Percentiles rank a stretch among this genome's conserved stretches.
These are phyloP conservation scores for Arthrocladium fulminans DNA, from an alignment of 2,329 filamentous ascomycete species.

Conservation along the genomic window DNA sequence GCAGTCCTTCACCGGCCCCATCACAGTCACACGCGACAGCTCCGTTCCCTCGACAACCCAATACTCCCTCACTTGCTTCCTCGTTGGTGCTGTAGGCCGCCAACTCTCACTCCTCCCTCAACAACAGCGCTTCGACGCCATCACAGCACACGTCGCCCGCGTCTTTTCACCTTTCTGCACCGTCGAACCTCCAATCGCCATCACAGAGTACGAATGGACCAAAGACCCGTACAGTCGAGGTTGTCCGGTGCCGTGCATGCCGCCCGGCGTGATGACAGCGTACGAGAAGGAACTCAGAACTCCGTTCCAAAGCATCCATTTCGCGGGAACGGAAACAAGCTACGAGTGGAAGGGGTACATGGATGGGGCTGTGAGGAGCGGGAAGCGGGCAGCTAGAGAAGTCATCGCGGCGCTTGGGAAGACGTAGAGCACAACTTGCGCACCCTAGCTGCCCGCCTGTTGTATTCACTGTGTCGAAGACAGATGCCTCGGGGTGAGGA, in stretches of 20 bases:
- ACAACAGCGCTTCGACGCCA: slow-evolving; percentile 24
- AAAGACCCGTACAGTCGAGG: slow-evolving; percentile 33
- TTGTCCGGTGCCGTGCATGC: slow-evolving; percentile 32
- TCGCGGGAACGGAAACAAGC: slow-evolving; percentile 47
- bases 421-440: too few species aligned
- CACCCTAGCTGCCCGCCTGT: too few species aligned
- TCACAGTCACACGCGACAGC: slow-evolving; percentile 33
- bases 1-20: slow-evolving; percentile 32
- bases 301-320: slow-evolving; percentile 38
- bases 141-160: slow-evolving; percentile 11
- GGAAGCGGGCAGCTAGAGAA: slow-evolving; percentile 37
- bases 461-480: too few species aligned
- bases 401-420: slow-evolving; percentile 35
- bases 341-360: slow-evolving; percentile 50
- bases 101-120: slow-evolving; percentile 12
- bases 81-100: slow-evolving; percentile 30
- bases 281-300: slow-evolving; percentile 30
- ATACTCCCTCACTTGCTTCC: slow-evolving; percentile 34
- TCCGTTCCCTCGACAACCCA: slow-evolving; percentile 24
- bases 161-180: slow-evolving; percentile 4
- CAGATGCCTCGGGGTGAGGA: too few species aligned
- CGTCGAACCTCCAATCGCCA: slow-evolving; percentile 8
- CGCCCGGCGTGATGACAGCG: slow-evolving; percentile 33
- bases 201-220: slow-evolving; percentile 31
- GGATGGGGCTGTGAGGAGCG: slow-evolving; percentile 47